Evolutionary conservation across 2,329 filamentous ascomycete species (phyloP).

Genomic region (Fusarium tupiense): DNA sequence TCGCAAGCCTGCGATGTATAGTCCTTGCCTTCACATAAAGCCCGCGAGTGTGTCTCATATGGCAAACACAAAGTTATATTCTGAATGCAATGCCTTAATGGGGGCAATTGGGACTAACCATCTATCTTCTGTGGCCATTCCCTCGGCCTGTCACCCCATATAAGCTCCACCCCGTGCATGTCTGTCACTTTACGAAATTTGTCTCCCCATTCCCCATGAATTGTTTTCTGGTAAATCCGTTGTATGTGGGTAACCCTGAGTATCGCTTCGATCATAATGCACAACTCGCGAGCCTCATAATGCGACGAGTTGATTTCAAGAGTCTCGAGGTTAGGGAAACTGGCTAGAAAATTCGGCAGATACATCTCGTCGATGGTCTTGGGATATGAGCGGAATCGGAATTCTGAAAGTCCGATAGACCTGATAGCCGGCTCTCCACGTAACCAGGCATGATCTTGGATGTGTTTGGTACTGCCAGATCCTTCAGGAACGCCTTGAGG

Average conservation of each 20-base stretch:
- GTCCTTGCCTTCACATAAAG: not conserved
- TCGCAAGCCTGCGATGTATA: not conserved
- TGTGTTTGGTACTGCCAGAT: slow-evolving; percentile 41
- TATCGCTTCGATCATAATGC: slow-evolving; percentile 44
- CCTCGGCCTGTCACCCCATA: slow-evolving; percentile 44
- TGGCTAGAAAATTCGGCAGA: slow-evolving; percentile 48
- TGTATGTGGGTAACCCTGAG: slow-evolving; percentile 46
- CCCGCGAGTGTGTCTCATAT: not conserved
- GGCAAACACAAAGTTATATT: not conserved
- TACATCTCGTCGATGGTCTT: slow-evolving; percentile 44
- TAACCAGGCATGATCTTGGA: slow-evolving; percentile 50
- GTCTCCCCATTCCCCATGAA: slow-evolving; percentile 47
- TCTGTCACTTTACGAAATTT: slow-evolving; percentile 38
- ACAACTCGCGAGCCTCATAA: slow-evolving; percentile 46
- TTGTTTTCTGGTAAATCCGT: slow-evolving; percentile 46
- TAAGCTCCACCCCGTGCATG: slow-evolving; percentile 41
- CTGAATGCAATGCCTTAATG: not conserved
- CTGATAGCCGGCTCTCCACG: slow-evolving; percentile 47
- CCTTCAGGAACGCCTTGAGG: slow-evolving; percentile 37
- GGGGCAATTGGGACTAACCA: not conserved
- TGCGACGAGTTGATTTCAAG: slow-evolving; percentile 48
- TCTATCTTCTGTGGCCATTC: slow-evolving; percentile 47
- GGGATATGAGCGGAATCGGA: slow-evolving; percentile 47
- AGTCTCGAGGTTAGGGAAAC: slow-evolving; percentile 50
- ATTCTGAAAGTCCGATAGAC: slow-evolving; percentile 49